A percentile compares a stretch with the other conserved stretches of the same genome.
Conservation (phyloP, 345 rosid genomes). For the Camelina laxa region DNA sequence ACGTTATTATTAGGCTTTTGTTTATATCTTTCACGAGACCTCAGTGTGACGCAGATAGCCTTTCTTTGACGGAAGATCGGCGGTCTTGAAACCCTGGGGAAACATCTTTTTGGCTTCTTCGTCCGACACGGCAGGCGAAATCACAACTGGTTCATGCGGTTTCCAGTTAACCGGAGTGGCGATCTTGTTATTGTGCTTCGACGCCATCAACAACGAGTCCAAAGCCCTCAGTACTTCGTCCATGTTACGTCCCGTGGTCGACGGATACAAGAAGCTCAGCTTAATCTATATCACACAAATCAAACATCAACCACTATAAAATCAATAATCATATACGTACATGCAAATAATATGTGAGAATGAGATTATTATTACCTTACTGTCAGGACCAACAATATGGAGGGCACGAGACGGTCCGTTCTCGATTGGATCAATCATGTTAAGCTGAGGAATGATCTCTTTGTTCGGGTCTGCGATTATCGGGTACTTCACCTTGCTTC, state of each 20-base stretch:
- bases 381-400: slow-evolving; percentile 70
- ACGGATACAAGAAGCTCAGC: slow-evolving; percentile 78
- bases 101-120: slow-evolving; percentile 71
- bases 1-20: neutral
- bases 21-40: slow-evolving; percentile 9
- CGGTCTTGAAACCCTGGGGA: slow-evolving; percentile 65
- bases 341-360: neutral
- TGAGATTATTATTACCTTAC: slow-evolving; percentile 47
- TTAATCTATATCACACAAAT: slow-evolving; percentile 51
- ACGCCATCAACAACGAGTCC: slow-evolving; percentile 62
- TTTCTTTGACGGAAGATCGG: slow-evolving; percentile 69
- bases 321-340: neutral
- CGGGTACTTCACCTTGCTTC: slow-evolving; percentile 70
- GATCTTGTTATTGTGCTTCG: slow-evolving; percentile 62
- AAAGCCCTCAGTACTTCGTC: slow-evolving; percentile 78
- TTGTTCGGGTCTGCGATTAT: slow-evolving; percentile 73
- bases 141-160: slow-evolving; percentile 69
- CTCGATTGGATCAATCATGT: slow-evolving; percentile 82
- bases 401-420: slow-evolving; percentile 80
- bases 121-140: slow-evolving; percentile 55
- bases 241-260: slow-evolving; percentile 74
- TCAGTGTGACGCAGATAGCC: slow-evolving; percentile 61
- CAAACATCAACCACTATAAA: neutral
- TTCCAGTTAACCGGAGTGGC: slow-evolving; percentile 90
- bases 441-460: slow-evolving; percentile 62